phyloP scores from a whole-genome alignment of 306 rosid species.

The Prunus mira region DNA sequence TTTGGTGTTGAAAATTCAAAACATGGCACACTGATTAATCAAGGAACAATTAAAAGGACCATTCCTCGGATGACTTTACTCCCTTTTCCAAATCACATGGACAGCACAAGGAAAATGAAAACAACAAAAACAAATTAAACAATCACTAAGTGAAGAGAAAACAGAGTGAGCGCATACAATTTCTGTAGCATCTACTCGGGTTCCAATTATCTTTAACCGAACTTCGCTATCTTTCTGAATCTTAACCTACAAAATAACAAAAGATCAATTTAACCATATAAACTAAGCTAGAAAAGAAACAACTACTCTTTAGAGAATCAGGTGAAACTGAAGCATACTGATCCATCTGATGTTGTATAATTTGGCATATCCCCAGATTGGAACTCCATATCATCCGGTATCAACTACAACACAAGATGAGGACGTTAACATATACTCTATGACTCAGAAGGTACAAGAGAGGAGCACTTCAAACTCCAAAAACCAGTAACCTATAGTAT shows the following conservation, averaged over 20 bases:
- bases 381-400: slow-evolving; percentile 98
- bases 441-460: not conserved
- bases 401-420: slow-evolving; percentile 49
- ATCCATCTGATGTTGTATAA: slow-evolving; percentile 97
- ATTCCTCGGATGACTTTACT: not conserved
- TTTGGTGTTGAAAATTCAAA: not conserved
- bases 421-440: not conserved
- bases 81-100: not conserved
- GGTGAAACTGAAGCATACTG: slow-evolving; percentile 44
- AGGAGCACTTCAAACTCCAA: not conserved
- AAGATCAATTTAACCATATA: slow-evolving; percentile 15
- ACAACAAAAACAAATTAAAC: not conserved
- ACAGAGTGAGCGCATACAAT: slow-evolving; percentile 47
- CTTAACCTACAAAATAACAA: slow-evolving; percentile 64
- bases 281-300: not conserved
- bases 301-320: slow-evolving; percentile 6
- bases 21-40: not conserved
- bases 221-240: slow-evolving; percentile 98
- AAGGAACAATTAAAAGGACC: not conserved
- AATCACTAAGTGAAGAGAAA: not conserved
- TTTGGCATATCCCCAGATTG: slow-evolving; percentile 92
- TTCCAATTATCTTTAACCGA: slow-evolving; percentile 90
- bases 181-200: slow-evolving; percentile 96
- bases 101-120: not conserved
- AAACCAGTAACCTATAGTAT: not conserved